A percentile compares a stretch with the other conserved stretches of the same genome.
Evolutionary conservation across 2,329 filamentous ascomycete species (phyloP).

Genomic region (Neurospora sp.): DNA sequence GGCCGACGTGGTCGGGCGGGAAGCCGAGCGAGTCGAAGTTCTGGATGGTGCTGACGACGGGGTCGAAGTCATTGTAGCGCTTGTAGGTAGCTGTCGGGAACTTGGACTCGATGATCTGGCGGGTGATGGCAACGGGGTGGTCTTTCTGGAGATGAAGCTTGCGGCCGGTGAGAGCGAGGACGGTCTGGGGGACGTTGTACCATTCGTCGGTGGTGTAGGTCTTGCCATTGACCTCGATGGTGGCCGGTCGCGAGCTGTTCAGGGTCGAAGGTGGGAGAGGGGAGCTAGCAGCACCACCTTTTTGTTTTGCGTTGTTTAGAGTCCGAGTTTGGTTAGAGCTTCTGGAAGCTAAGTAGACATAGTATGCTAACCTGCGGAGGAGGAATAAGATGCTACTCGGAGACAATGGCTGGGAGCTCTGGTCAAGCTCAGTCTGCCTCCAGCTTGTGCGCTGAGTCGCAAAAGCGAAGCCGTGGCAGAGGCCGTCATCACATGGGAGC

Average conservation of each 20-base stretch:
- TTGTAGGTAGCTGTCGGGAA: conserved; percentile 67
- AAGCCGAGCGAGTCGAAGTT: conserved; percentile 99
- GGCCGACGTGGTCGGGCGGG: conserved; percentile 75
- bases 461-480: background rate
- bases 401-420: background rate
- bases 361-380: background rate
- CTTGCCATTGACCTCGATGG: conserved; percentile 51
- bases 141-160: conserved; percentile 83
- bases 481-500: background rate
- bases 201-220: conserved; percentile 63
- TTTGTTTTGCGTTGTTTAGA: background rate
- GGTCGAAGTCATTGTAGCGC: conserved; percentile 69
- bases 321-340: background rate
- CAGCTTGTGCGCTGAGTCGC: background rate
- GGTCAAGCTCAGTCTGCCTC: background rate
- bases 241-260: conserved; percentile 19
- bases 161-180: conserved; percentile 64
- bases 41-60: conserved; percentile 72
- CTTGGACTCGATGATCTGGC: conserved; percentile 82
- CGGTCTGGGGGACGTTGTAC: conserved; percentile 74
- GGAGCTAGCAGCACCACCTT: background rate
- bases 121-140: conserved; percentile 84
- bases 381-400: background rate
- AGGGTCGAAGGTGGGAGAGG: background rate
- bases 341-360: background rate